Conservation (phyloP, 495 filamentous ascomycete species). For the Niebla homalea region DNA sequence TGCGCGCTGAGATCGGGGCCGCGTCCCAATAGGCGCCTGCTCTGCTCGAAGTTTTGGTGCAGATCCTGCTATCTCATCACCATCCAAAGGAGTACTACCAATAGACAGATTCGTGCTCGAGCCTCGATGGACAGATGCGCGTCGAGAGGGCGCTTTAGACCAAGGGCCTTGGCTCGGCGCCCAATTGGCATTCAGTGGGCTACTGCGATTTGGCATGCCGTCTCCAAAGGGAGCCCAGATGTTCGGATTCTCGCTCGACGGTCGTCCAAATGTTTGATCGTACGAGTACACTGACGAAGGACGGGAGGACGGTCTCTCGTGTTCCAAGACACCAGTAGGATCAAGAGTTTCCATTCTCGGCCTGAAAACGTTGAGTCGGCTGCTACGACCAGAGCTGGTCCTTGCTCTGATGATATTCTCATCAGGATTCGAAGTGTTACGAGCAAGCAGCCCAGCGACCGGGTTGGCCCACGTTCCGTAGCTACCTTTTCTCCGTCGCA, state of each 20-base stretch:
- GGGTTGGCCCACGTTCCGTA: slow-evolving; percentile 51
- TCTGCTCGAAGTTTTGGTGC: slow-evolving; percentile 34
- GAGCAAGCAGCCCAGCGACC: slow-evolving; percentile 37
- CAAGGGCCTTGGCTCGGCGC: slow-evolving; percentile 35
- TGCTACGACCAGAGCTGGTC: slow-evolving; percentile 31
- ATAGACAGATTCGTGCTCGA: slow-evolving; percentile 42
- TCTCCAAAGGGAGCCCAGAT: slow-evolving; percentile 48
- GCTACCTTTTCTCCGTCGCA: slow-evolving; percentile 49
- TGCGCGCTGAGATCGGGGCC: slow-evolving; percentile 39
- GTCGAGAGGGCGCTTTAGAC: slow-evolving; percentile 42
- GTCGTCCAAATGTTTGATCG: slow-evolving; percentile 57
- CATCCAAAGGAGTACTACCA: slow-evolving; percentile 32
- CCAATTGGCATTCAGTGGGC: slow-evolving; percentile 47
- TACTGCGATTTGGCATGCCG: slow-evolving; percentile 34
- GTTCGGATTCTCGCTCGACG: slow-evolving; percentile 63
- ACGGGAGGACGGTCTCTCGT: slow-evolving; percentile 53
- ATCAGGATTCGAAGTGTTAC: slow-evolving; percentile 27
- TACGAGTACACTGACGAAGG: slow-evolving; percentile 69
- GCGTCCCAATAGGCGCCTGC: slow-evolving; percentile 42
- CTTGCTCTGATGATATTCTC: slow-evolving; percentile 29
- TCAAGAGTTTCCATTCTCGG: slow-evolving; percentile 46
- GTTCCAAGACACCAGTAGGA: slow-evolving; percentile 39
- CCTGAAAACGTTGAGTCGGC: slow-evolving; percentile 49
- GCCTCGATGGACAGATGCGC: slow-evolving; percentile 42
- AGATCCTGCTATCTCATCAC: slow-evolving; percentile 31